A percentile compares a stretch with the other conserved stretches of the same genome.
Conservation (phyloP, 768 basidiomycete genomes). For the Tylopilus felleus region DNA sequence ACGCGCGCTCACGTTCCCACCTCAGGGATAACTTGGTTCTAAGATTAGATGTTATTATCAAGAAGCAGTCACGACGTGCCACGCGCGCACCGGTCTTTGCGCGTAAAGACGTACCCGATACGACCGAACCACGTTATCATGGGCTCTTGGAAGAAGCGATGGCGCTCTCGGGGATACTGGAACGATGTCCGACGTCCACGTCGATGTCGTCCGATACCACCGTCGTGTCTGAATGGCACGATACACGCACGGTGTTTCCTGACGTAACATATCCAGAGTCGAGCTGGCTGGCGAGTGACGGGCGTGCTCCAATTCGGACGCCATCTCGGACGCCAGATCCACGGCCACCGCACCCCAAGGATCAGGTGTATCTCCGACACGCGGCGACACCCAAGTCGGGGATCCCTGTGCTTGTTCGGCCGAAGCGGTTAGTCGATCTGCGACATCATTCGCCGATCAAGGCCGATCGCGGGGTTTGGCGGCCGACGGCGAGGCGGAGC, state of each 20-base stretch:
- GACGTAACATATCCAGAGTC: constrained; percentile 41
- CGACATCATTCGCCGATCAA: constrained; percentile 40
- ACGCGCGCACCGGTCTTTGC: neutral
- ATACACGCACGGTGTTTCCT: constrained; percentile 42
- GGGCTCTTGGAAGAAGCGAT: constrained; percentile 37
- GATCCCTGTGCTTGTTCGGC: constrained; percentile 44
- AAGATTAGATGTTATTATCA: constrained; percentile 31
- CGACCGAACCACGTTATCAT: constrained; percentile 55
- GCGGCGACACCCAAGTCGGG: constrained; percentile 41
- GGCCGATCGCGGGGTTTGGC: constrained; percentile 31
- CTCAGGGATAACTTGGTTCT: constrained; percentile 22
- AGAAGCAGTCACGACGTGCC: constrained; percentile 22
- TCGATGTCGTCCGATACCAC: constrained; percentile 18
- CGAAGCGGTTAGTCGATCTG: constrained; percentile 53
- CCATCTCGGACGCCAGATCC: constrained; percentile 51
- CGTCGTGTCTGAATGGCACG: constrained; percentile 36
- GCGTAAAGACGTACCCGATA: constrained; percentile 2
- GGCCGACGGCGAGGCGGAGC: constrained; percentile 44
- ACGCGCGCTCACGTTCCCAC: neutral
- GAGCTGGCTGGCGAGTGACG: constrained; percentile 19
- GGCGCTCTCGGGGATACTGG: constrained; percentile 21
- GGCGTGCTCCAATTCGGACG: constrained; percentile 55
- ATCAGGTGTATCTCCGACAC: constrained; percentile 59
- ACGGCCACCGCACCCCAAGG: constrained; percentile 53
- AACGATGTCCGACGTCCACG: constrained; percentile 12